phyloP scores from a whole-genome alignment of 495 filamentous ascomycete species.

The Tuber melanosporum region DNA sequence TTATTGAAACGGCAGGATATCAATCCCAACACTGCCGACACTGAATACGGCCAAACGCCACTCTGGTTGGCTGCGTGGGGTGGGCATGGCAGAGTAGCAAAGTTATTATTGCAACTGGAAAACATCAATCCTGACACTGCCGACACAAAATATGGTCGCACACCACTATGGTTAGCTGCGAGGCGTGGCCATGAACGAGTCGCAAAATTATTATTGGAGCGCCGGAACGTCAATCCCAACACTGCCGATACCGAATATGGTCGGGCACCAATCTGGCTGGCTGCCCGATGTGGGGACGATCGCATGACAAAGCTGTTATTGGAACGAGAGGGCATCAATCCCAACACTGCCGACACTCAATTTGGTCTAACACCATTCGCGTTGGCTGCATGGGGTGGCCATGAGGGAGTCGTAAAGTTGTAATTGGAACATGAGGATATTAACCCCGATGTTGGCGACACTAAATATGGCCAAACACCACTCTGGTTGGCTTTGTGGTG shows the following conservation, averaged over 20 bases:
- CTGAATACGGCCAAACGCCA: too few relatives aligned
- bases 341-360: slow-evolving; percentile 20
- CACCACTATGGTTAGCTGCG: too few relatives aligned
- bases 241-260: neutral
- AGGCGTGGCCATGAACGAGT: too few relatives aligned
- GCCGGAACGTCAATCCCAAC: too few relatives aligned
- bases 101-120: too few relatives aligned
- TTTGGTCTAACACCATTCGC: slow-evolving; percentile 43
- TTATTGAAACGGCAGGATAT: too few relatives aligned
- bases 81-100: too few relatives aligned
- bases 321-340: slow-evolving; percentile 14
- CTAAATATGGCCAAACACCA: slow-evolving; percentile 30
- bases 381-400: slow-evolving; percentile 42
- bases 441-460: neutral
- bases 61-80: too few relatives aligned
- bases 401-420: slow-evolving; percentile 41
- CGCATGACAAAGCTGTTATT: slow-evolving; percentile 22
- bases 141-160: too few relatives aligned
- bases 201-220: too few relatives aligned
- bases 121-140: too few relatives aligned
- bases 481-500: slow-evolving; percentile 42
- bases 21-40: too few relatives aligned
- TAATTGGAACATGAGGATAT: slow-evolving; percentile 6
- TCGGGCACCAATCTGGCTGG: slow-evolving; percentile 40
- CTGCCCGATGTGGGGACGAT: slow-evolving; percentile 8